A percentile compares a stretch with the other conserved stretches of the same genome.
Evolutionary conservation across 306 rosid genomes (phyloP).

Genomic region (Quercus mongolica): DNA sequence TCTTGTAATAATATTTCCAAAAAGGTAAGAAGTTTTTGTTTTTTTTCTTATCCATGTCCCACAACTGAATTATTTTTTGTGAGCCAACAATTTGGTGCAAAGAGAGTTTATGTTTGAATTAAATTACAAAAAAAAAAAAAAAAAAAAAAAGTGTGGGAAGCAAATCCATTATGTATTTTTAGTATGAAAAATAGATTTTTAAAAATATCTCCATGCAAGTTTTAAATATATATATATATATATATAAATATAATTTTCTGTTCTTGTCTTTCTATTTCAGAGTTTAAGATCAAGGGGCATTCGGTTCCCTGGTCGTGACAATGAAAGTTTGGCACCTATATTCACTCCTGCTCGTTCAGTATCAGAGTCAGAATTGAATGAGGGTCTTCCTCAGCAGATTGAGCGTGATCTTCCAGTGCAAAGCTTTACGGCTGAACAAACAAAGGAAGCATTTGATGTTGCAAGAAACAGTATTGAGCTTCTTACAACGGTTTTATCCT

Average conservation of each 20-base stretch:
- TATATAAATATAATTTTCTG: not conserved
- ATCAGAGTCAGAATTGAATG: slow-evolving; percentile 48
- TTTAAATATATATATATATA: not conserved
- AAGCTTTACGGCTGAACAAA: slow-evolving; percentile 69
- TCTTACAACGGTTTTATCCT: slow-evolving; percentile 79
- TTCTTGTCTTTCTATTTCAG: slow-evolving; percentile 40
- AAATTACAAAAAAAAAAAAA: not conserved
- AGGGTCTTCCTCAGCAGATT: slow-evolving; percentile 42
- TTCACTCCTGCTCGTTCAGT: slow-evolving; percentile 83
- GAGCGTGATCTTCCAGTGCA: slow-evolving; percentile 50
- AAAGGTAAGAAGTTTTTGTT: not conserved
- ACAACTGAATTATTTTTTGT: not conserved
- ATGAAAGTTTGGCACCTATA: slow-evolving; percentile 94
- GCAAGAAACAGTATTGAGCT: slow-evolving; percentile 95
- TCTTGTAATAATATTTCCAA: not conserved
- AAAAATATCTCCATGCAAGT: not conserved
- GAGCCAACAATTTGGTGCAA: not conserved
- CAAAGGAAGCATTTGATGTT: slow-evolving; percentile 91
- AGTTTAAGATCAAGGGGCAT: slow-evolving; percentile 92
- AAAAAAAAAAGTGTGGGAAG: not conserved
- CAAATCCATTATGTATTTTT: not conserved
- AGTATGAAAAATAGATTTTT: not conserved
- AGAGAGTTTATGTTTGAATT: not conserved
- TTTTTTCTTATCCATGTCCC: not conserved
- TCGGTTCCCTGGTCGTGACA: slow-evolving; percentile 93